Base-by-base conservation (phyloP, 441 rosid species). In the Euphorbia corollata region DNA sequence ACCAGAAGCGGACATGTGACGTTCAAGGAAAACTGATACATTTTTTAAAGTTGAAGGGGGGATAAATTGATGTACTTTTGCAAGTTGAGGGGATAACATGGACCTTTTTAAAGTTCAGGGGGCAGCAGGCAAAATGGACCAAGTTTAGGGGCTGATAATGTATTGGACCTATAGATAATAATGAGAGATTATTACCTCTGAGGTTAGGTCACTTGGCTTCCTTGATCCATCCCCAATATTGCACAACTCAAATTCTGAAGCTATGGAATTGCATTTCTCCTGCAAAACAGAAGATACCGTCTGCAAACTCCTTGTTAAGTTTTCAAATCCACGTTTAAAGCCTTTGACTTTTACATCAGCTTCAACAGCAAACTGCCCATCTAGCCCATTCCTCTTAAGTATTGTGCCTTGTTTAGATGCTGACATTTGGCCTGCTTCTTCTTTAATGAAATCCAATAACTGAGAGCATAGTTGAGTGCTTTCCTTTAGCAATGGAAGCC, bases 271-370 rank as follows among this genome's bases (percentile, higher is more conserved):
- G 43, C 80, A 73, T 74, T 88, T 92, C 82, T 86, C 90, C 53
- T 75, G 90, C 65, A 90, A 71, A 81, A 88, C 78, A 59, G 73
- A 76, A 39, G 90, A 77, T 64, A 84, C 75, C 12, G 88, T 82
- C 78, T 86, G 90, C 87, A 94, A 82, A 81, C 92, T 89, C 82
- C 84, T 85, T 48, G 78, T 74, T 63, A 94, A 75, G 86, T 78
- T 88, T 78, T 94, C 96, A 47, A 68, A 72, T 80, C 86, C 87
- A 47, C 83, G 86, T 77, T 77, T 91, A 59, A 89, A 73, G 47
- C 97, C 86, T 72, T 83, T 88, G 71, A 85, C 71, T 78, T 86
- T 91, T 64, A 84, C 71, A 61, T 89, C 98, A 64, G 85, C 82
- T 74, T 88, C 97, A 69, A 89, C 76, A 72, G 88, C 23, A 79